phyloP scores from a whole-genome alignment of 2,329 filamentous ascomycete genomes.

The Chrysoporthe austroafricana region DNA sequence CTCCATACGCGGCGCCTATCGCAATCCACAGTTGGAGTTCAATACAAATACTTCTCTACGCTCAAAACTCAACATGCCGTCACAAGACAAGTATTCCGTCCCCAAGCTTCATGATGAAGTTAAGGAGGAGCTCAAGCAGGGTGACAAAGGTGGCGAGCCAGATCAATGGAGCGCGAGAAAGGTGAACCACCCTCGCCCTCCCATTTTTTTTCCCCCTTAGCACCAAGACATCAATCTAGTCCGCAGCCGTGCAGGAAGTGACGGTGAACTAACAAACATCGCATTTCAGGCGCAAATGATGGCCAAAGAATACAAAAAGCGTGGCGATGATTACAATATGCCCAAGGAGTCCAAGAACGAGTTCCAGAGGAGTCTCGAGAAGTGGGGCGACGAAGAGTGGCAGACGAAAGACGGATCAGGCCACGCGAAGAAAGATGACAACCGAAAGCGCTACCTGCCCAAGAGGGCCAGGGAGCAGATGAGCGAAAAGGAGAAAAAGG shows the following conservation, averaged over 20 bases:
- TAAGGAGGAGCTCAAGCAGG: conserved; percentile 2
- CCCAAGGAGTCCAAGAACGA: conserved; percentile 3
- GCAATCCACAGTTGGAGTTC: not conserved
- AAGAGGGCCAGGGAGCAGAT: conserved; percentile 8
- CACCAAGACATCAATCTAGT: no score
- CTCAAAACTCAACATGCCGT: conserved; percentile 39
- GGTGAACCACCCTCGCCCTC: not conserved
- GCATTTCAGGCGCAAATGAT: not conserved
- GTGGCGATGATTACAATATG: conserved; percentile 3
- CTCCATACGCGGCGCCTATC: not conserved
- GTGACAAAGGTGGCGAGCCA: conserved; percentile 9
- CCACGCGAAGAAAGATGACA: conserved; percentile 6
- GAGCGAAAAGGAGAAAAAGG: not conserved
- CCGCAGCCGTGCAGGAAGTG: no score
- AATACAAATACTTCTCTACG: not conserved
- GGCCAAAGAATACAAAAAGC: conserved; percentile 10
- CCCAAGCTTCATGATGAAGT: conserved; percentile 5
- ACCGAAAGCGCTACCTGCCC: conserved; percentile 7
- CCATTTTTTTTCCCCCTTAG: no score
- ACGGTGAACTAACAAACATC: not conserved
- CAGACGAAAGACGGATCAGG: conserved; percentile 3
- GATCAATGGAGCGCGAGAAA: conserved; percentile 8
- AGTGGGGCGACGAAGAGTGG: conserved; percentile 12
- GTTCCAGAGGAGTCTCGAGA: conserved; percentile 6
- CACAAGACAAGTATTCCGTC: not conserved